Base-by-base conservation (phyloP, 2,329 filamentous ascomycete species). In the Neonectria ditissima region DNA sequence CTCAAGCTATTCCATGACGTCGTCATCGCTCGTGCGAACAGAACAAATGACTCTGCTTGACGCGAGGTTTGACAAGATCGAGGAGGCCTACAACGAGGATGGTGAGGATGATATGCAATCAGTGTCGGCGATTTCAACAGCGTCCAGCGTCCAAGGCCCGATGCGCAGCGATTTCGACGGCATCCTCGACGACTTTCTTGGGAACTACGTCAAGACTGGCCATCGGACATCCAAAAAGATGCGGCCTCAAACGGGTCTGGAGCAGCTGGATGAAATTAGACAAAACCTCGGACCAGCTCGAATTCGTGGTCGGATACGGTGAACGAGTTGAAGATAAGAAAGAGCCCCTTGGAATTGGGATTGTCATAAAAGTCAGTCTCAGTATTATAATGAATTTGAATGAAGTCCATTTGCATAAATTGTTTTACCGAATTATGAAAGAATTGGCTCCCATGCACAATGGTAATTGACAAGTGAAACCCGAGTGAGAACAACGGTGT, bases 131-230 rank as follows among this genome's bases (percentile, higher is more conserved):
- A 81, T 88, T 48, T 90, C 89, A 11, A 85, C 85, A 4, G 84
- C 86, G 57, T 93, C 91, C 1, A 91, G 87, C 66, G 89, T 92
- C 1, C 86, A 80, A 75, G 91, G 90, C 0, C 86, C 90, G 10
- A 81, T 93, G 39, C 84, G 93, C 48, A 83, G 85, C 41, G 94
- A 97, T 76, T 97, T 99, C 78, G 91, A 97, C 76, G 87, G 84
- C 65, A 93, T 98, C 76, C 89, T 99, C 84, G 95, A 98, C 75
- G 94, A 97, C 60, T 99, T 99, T 80, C 80, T 98, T 26, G 92
- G 89, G 9, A 89, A 84, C 34, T 91, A 92, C 75, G 87, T 87
- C 10, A 90, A 89, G 79, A 86, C 86, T 24, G 91, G 91, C 2
- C 94, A 93, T 81, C 90, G 89, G 77, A 83, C 85, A 11, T 87